Conservation (phyloP, 129 eudicot species). For the Chrysanthemum lavandulifolium region DNA sequence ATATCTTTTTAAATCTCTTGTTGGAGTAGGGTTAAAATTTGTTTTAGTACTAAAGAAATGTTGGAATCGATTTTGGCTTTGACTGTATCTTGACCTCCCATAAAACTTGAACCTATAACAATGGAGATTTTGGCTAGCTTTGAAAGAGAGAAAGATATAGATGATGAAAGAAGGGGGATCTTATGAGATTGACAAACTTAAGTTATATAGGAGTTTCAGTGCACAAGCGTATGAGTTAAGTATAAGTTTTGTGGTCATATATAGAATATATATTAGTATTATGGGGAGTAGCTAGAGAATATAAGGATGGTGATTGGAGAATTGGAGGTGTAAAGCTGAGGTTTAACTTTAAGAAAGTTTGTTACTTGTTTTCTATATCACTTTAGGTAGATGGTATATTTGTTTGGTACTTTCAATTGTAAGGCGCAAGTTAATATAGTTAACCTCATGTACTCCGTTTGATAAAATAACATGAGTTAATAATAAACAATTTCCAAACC, state of each 20-base stretch:
- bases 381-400: constrained; percentile 26
- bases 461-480: neutral
- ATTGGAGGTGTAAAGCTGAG: constrained; percentile 33
- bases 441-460: neutral
- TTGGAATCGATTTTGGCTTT: constrained; percentile 1
- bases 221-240: constrained; percentile 21
- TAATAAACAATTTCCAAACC: neutral
- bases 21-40: constrained; percentile 9
- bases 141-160: neutral
- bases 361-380: constrained; percentile 27
- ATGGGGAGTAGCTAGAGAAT: constrained; percentile 23
- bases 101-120: constrained; percentile 17
- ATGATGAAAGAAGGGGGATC: constrained; percentile 23
- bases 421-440: constrained; percentile 27
- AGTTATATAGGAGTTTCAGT: constrained; percentile 20
- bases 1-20: constrained; percentile 4
- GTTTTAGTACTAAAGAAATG: neutral
- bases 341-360: constrained; percentile 26
- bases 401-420: constrained; percentile 18
- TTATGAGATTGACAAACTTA: constrained; percentile 25
- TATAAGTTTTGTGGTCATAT: neutral
- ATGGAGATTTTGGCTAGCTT: constrained; percentile 10
- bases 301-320: constrained; percentile 36
- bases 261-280: neutral
- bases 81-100: constrained; percentile 14